A percentile compares a stretch with the other conserved stretches of the same genome.
Conservation (phyloP, 139 green algal species). For the Gonium pectorale region DNA sequence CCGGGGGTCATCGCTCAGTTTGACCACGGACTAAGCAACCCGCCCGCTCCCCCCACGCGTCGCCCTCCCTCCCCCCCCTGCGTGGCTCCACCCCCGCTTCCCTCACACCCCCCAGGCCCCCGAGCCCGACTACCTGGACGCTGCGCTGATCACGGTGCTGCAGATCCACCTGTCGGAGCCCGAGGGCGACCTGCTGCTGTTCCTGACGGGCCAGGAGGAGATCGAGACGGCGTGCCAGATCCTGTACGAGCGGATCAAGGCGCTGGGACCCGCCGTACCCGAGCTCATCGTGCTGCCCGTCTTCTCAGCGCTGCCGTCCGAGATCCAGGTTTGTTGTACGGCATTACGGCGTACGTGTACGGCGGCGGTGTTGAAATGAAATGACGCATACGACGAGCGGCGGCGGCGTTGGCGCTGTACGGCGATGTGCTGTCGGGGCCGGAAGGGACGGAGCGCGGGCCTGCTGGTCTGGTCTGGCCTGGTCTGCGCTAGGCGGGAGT, state of each 20-base stretch:
- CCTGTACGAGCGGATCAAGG: constrained; percentile 96
- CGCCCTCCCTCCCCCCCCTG: no score
- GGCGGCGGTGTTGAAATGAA: no score
- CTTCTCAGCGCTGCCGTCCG: constrained; percentile 74
- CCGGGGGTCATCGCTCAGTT: no score
- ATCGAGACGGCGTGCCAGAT: constrained; percentile 94
- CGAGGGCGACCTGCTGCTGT: constrained; percentile 89
- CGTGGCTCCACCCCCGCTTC: no score
- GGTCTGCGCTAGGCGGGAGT: no score
- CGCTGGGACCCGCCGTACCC: constrained; percentile 86
- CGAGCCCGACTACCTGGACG: constrained; percentile 95
- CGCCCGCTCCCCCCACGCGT: no score
- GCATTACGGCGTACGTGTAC: background rate
- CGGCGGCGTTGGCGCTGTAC: no score
- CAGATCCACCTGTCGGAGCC: constrained; percentile 91
- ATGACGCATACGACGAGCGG: no score
- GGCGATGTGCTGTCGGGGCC: no score
- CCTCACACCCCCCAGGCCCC: constrained; percentile 62
- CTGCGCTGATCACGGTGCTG: constrained; percentile 96
- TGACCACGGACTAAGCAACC: no score
- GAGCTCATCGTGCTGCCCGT: constrained; percentile 97
- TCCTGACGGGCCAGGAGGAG: constrained; percentile 96
- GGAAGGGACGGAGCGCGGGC: no score
- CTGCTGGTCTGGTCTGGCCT: no score
- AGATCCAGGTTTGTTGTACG: constrained; percentile 61